A percentile compares a stretch with the other conserved stretches of the same genome.
These are phyloP conservation scores for Stephania japonica DNA, from an alignment of 164 flowering plant species.

Conservation along the genomic window DNA sequence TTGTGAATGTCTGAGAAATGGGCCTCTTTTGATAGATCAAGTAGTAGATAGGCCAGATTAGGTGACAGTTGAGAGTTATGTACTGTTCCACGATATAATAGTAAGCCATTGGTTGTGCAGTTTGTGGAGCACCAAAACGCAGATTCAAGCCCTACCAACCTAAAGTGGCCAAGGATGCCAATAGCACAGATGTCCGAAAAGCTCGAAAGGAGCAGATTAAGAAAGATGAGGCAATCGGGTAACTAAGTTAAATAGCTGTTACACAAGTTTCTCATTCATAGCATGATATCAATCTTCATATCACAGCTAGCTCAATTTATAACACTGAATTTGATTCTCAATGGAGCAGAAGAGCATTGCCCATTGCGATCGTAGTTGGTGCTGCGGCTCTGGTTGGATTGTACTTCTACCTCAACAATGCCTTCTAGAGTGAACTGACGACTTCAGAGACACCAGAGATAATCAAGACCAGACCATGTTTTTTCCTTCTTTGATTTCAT, in stretches of 20 bases:
- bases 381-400: constrained; percentile 55
- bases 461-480: neutral
- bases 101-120: constrained; percentile 31
- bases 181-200: constrained; percentile 53
- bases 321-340: neutral
- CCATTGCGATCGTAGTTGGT: constrained; percentile 69
- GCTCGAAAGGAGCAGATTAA: constrained; percentile 70
- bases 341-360: constrained; percentile 61
- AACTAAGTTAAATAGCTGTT: neutral
- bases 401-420: constrained; percentile 74
- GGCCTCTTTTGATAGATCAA: neutral
- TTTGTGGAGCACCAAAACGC: constrained; percentile 94
- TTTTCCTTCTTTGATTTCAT: too few species aligned
- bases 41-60: neutral
- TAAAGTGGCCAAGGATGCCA: constrained; percentile 55
- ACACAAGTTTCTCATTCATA: neutral
- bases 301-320: neutral
- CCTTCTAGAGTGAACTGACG: constrained; percentile 18
- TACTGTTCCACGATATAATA: too few species aligned
- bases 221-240: constrained; percentile 90
- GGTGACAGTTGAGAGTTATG: neutral
- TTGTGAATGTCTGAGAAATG: constrained; percentile 5
- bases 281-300: neutral
- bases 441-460: neutral
- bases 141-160: constrained; percentile 70